Conservation (phyloP, 441 rosid species). For the Aleurites moluccanus region DNA sequence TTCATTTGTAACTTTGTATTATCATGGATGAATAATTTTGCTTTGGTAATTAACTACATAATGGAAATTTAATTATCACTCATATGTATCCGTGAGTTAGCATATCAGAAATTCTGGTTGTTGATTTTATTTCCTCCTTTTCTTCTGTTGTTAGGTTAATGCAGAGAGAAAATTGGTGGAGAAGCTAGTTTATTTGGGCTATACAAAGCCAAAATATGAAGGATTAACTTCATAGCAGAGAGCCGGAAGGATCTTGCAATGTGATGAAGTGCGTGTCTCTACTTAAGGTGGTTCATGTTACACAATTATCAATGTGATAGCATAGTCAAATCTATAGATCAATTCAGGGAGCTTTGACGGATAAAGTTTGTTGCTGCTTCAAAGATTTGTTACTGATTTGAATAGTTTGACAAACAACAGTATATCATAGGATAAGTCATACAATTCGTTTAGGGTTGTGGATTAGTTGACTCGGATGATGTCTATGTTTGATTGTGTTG, state of each 20-base stretch:
- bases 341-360: conserved; percentile 1
- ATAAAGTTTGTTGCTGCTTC: conserved; percentile 5
- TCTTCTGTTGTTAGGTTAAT: conserved; percentile 51
- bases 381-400: neutral
- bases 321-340: neutral
- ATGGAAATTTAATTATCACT: neutral
- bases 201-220: conserved; percentile 47
- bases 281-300: neutral
- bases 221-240: conserved; percentile 20
- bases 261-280: neutral
- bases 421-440: neutral
- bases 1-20: too few species aligned
- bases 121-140: neutral
- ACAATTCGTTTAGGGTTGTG: neutral
- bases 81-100: neutral
- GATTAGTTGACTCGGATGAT: neutral
- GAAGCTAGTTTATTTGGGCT: conserved; percentile 69
- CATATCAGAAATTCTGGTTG: neutral
- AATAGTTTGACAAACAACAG: neutral
- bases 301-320: neutral
- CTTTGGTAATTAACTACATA: neutral
- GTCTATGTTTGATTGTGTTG: neutral
- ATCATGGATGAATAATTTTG: neutral
- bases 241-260: conserved; percentile 1
- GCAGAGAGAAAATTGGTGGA: conserved; percentile 72